Evolutionary conservation across 139 green algal species (phyloP).

Genomic region (Closterium sp.): DNA sequence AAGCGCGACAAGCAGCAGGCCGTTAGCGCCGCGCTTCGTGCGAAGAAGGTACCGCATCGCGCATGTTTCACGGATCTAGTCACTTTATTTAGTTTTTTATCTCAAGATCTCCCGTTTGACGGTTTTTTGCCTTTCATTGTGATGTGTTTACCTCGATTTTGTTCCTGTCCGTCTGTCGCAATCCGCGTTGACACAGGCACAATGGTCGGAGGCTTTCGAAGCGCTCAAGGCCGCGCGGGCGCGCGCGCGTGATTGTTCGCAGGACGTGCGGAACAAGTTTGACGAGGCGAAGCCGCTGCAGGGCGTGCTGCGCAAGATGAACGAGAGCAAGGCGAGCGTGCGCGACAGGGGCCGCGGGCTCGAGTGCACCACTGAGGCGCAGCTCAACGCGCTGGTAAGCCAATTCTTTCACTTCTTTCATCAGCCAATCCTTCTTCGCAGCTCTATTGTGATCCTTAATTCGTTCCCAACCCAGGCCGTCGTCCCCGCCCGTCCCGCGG

Average conservation of each 20-base stretch:
- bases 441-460: too few species aligned
- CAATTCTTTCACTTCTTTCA: too few species aligned
- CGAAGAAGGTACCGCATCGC: conserved; percentile 2
- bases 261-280: conserved; percentile 35
- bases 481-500: too few species aligned
- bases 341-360: not conserved
- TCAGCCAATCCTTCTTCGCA: too few species aligned
- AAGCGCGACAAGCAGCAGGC: conserved; percentile 23
- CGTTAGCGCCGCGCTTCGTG: conserved; percentile 1
- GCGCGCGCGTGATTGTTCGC: conserved; percentile 1
- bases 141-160: too few species aligned
- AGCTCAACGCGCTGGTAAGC: conserved; percentile 33
- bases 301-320: conserved; percentile 24
- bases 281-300: conserved; percentile 37
- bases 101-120: not conserved
- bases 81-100: too few species aligned
- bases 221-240: not conserved
- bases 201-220: conserved; percentile 16
- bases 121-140: too few species aligned
- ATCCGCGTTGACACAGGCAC: not conserved
- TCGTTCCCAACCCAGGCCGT: too few species aligned
- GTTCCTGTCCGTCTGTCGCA: too few species aligned
- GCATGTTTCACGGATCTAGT: too few species aligned
- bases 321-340: conserved; percentile 10
- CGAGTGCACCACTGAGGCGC: conserved; percentile 8